Percentiles rank a stretch among this genome's conserved stretches.
phyloP scores from a whole-genome alignment of 495 filamentous ascomycete genomes.

The Melanomma pulvis-pyrius region DNA sequence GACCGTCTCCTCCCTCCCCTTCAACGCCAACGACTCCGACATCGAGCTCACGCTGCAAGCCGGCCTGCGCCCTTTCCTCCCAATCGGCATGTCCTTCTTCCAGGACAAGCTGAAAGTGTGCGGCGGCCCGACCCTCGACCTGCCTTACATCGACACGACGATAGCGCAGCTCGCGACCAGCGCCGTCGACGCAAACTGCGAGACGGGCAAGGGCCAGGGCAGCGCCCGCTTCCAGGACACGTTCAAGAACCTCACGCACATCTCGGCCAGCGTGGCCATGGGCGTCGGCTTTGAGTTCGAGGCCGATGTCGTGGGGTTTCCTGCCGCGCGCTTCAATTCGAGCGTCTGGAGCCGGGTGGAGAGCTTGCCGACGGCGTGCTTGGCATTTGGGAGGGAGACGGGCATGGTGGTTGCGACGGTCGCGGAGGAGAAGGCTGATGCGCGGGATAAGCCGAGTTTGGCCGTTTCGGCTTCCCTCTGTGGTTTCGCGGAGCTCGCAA shows the following conservation, averaged over 20 bases:
- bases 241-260: slow-evolving; percentile 21
- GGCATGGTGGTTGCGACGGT: neutral
- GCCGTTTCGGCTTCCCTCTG: neutral
- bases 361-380: neutral
- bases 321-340: neutral
- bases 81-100: slow-evolving; percentile 8
- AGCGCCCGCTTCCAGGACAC: neutral
- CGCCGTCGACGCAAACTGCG: slow-evolving; percentile 11
- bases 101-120: neutral
- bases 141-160: slow-evolving; percentile 11
- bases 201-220: slow-evolving; percentile 1
- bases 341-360: neutral
- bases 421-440: neutral
- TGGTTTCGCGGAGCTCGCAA: neutral
- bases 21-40: slow-evolving; percentile 17
- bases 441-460: too few species aligned
- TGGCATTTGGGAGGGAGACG: neutral
- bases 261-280: slow-evolving; percentile 3
- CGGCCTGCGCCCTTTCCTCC: slow-evolving; percentile 5
- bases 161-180: slow-evolving; percentile 13
- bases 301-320: neutral
- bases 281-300: slow-evolving; percentile 12
- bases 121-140: slow-evolving; percentile 6
- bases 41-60: neutral
- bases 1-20: slow-evolving; percentile 3